Base-by-base conservation (phyloP, 441 rosid species). In the Capsella rubella region DNA sequence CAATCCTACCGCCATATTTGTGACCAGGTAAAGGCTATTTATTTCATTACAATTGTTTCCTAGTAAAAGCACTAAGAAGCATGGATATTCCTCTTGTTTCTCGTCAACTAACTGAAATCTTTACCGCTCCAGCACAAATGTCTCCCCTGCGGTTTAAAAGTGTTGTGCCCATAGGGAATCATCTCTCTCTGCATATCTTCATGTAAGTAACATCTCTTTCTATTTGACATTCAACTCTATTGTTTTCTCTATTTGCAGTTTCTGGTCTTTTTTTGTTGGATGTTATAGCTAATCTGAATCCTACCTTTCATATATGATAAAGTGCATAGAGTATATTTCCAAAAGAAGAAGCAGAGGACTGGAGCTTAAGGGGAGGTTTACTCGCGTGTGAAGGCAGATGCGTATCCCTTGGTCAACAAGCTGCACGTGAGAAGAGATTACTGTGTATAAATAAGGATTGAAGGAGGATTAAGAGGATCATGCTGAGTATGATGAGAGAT, bases 1-100 rank as follows among this genome's bases (percentile, higher is more conserved):
- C 27, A 82, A 72, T 54, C 97, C 97, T 37, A 88, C 90, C 7
- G 91, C 94, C 61, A 82, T 94, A 79, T 90, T 89, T 84, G 37
- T 92, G 61, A 58, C 82, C 70, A 75, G 86, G 86, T 88, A 78
- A 82, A 67, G 3, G 25, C 64, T 54, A 35, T 57, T 34, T 14
- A 16, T 16, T 15, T 47, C 29, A 14, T 43, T 21, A 21, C 25
- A 21, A 21, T 21, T 21, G 25, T 21, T 21, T 21, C 47, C 47
- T 3, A 6, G 1, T 45, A 45, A 9, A 45, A 45, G 25, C 25
- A 21, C 25, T 21, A 21, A 21, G 50, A 25, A 47, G 28, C 13
- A 50, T 50, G 54, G 0, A 8, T 50, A 21, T 29, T 50, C 5
- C 10, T 50, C 14, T 47, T 47, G 52, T 47, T 47, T 15, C 21